These are phyloP conservation scores for Metrosideros polymorpha DNA, from an alignment of 441 rosid species.

Conservation along the genomic window DNA sequence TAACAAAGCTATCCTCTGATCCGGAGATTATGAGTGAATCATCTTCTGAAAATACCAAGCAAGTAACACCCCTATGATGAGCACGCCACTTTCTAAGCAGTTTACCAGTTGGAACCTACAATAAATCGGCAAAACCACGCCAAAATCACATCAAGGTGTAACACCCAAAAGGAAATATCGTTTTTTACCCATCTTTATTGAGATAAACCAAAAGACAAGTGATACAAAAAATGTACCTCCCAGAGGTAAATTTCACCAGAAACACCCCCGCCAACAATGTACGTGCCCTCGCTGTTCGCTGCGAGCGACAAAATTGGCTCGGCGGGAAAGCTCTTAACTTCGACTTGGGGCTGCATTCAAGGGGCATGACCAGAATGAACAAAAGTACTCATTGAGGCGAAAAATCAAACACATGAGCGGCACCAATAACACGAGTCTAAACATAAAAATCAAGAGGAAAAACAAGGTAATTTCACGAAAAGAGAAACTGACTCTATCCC, in stretches of 20 bases:
- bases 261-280: slow-evolving; percentile 65
- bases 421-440: not conserved
- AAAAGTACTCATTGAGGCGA: not conserved
- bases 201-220: not conserved
- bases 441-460: not conserved
- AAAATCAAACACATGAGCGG: not conserved
- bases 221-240: slow-evolving; percentile 41
- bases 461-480: not conserved
- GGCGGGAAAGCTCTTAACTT: slow-evolving; percentile 68
- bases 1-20: slow-evolving; percentile 66
- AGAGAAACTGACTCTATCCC: slow-evolving; percentile 43
- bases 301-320: slow-evolving; percentile 58
- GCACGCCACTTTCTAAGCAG: slow-evolving; percentile 80
- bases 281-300: slow-evolving; percentile 64
- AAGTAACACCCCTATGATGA: slow-evolving; percentile 67
- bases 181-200: not conserved
- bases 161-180: not conserved
- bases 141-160: not conserved
- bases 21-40: slow-evolving; percentile 72
- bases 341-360: slow-evolving; percentile 59
- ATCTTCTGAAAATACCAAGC: slow-evolving; percentile 73
- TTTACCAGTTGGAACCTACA: slow-evolving; percentile 72
- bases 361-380: not conserved
- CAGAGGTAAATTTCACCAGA: slow-evolving; percentile 67
- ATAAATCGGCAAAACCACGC: not conserved